Evolutionary conservation across 148 eudicot genomes (phyloP).

Genomic region (Hydrangea macrophylla): DNA sequence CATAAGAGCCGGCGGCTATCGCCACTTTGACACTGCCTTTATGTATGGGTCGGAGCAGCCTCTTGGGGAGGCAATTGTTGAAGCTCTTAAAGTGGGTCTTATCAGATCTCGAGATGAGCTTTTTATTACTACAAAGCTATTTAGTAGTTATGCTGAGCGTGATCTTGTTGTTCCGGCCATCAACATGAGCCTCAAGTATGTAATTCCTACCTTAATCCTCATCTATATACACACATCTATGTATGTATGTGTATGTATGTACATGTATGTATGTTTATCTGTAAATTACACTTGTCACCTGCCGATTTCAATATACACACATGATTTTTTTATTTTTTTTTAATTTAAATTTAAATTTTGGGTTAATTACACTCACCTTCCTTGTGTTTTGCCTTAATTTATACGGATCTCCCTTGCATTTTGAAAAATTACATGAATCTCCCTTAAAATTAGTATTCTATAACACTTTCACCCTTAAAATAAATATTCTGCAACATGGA

Average conservation of each 20-base stretch:
- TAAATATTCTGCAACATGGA: no score
- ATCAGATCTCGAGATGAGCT: conserved; percentile 53
- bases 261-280: no score
- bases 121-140: conserved; percentile 64
- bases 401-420: no score
- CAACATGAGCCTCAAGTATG: conserved; percentile 41
- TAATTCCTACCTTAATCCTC: not conserved
- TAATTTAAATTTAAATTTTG: no score
- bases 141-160: conserved; percentile 43
- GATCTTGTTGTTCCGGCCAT: conserved; percentile 48
- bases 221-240: not conserved
- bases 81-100: conserved; percentile 42
- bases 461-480: no score
- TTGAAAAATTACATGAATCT: no score
- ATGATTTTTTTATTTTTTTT: no score
- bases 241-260: not conserved
- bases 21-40: conserved; percentile 61
- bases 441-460: no score
- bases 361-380: no score
- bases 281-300: no score
- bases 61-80: conserved; percentile 41
- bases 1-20: conserved; percentile 48
- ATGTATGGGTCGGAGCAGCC: conserved; percentile 45
- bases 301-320: no score
- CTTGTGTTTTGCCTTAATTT: no score